These are phyloP conservation scores for Trichophyton rubrum DNA, from an alignment of 2,329 filamentous ascomycete species.

Conservation along the genomic window DNA sequence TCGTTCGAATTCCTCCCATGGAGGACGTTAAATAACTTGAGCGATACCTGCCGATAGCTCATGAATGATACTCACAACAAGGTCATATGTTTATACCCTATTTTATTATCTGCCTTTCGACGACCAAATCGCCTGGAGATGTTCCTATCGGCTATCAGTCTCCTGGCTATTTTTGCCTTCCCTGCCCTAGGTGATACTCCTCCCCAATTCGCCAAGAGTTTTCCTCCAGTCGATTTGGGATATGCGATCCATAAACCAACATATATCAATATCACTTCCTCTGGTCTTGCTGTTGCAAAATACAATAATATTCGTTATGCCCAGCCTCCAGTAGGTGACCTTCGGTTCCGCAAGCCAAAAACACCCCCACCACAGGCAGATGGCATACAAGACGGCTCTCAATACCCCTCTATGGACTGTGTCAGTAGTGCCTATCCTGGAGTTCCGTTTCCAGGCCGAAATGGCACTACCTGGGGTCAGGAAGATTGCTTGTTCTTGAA, in stretches of 20 bases:
- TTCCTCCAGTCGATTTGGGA: slow-evolving; percentile 2
- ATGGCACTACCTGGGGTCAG: slow-evolving; percentile 8
- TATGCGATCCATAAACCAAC: slow-evolving; percentile 6
- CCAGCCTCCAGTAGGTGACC: slow-evolving; percentile 4
- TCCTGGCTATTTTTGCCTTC: neutral
- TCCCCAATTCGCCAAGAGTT: neutral
- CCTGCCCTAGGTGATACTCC: neutral
- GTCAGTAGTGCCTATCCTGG: slow-evolving; percentile 4
- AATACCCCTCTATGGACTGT: slow-evolving; percentile 1
- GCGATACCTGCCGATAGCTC: neutral
- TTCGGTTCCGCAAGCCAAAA: slow-evolving; percentile 6
- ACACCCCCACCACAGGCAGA: neutral
- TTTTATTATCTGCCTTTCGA: neutral
- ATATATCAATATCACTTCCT: neutral
- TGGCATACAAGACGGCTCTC: slow-evolving; percentile 5
- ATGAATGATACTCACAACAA: neutral
- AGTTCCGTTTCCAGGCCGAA: slow-evolving; percentile 3
- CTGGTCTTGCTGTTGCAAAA: slow-evolving; percentile 1
- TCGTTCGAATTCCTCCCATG: neutral
- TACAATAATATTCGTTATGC: slow-evolving; percentile 12
- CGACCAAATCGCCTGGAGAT: neutral
- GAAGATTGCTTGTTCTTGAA: slow-evolving; percentile 12
- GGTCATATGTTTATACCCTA: neutral
- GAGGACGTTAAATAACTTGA: neutral
- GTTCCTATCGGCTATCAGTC: neutral